Evolutionary conservation across 2,329 filamentous ascomycete species (phyloP), one percentile per base, ranked within the genome.

Genomic region (Sordariomycetes sp.): DNA sequence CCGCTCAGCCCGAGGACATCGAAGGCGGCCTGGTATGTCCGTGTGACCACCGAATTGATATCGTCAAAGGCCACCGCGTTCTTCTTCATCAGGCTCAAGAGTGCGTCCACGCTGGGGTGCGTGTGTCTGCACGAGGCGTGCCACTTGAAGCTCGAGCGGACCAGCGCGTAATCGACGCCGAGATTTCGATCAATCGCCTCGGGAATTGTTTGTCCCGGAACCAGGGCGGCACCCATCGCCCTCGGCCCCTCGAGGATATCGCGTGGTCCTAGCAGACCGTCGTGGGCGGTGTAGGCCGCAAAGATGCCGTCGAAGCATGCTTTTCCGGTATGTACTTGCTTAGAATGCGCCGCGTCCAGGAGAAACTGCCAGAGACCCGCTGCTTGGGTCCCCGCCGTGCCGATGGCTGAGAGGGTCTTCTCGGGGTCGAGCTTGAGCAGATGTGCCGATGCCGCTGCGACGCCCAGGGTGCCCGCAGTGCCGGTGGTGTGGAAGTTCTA

Each of bases 141-240:
- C 31, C 31, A 33, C 21, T 33, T 33, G 31, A 33, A 33, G 21
- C 31, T 33, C 12, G 31, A 33, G n/a, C 21, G 21, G n/a, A 33
- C 15, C 6, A 33, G 9, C 16, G 31, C 31, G 15, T 19, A 33
- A 12, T 33, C 31, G 11, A 15, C 14, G 14, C 31, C 31, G 3
- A 33, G 31, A 18, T 33, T 24, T 5, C 31, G 31, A 16, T 33
- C 31, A 24, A 33, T 33, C 3, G 31, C 31, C 15, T 25, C 31
- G 4, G 31, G 31, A 6, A 19, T 33, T 4, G 21, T 33, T 16
- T 25, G n/a, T 9, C 30, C 30, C n/a, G 31, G 23, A 8, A 26
- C 23, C 12, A 33, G 31, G 9, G 31, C 31, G 6, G 14, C 23
- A 11, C 31, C 31, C 31, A 33, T 33, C 3, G 21, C 31, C 6